phyloP scores from a whole-genome alignment of 208 protist species.

The Herpetomonas tarakana region DNA sequence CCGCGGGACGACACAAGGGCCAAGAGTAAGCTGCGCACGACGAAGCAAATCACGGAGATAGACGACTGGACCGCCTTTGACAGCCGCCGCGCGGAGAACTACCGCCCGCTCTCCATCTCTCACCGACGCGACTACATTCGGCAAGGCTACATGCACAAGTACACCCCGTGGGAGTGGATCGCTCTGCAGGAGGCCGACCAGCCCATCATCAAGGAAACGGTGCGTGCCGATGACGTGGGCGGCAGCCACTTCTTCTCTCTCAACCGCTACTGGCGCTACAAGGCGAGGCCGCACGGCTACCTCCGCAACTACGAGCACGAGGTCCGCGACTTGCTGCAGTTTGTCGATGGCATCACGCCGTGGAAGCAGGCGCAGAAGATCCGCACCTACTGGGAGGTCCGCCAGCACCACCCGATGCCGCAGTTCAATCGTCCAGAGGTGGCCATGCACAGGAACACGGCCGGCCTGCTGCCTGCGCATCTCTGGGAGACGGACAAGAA shows the following conservation, averaged over 20 bases:
- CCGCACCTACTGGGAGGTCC: constrained; percentile 89
- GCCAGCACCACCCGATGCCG: constrained; percentile 87
- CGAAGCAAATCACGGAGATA: constrained; percentile 86
- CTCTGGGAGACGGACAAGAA: constrained; percentile 92
- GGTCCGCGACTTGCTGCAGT: constrained; percentile 85
- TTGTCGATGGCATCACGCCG: constrained; percentile 84
- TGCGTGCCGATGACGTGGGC: constrained; percentile 75
- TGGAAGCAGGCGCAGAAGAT: constrained; percentile 91
- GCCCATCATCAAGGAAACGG: constrained; percentile 78
- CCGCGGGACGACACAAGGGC: constrained; percentile 5
- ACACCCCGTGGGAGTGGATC: constrained; percentile 92
- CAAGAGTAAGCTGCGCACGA: constrained; percentile 50
- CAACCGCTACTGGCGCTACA: constrained; percentile 87
- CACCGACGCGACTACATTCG: constrained; percentile 86
- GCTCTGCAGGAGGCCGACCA: constrained; percentile 87
- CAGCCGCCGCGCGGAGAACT: constrained; percentile 74
- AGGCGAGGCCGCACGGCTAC: constrained; percentile 88
- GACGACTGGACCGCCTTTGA: constrained; percentile 80
- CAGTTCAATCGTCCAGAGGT: constrained; percentile 89
- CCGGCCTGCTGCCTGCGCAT: constrained; percentile 75
- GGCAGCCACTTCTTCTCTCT: constrained; percentile 79
- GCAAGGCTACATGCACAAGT: constrained; percentile 81
- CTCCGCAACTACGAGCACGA: constrained; percentile 88
- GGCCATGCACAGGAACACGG: constrained; percentile 86
- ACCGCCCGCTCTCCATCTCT: constrained; percentile 81